Evolutionary conservation across 345 rosid genomes (phyloP), one percentile per base, ranked within the genome.

Genomic region (Eucalyptus victrix): DNA sequence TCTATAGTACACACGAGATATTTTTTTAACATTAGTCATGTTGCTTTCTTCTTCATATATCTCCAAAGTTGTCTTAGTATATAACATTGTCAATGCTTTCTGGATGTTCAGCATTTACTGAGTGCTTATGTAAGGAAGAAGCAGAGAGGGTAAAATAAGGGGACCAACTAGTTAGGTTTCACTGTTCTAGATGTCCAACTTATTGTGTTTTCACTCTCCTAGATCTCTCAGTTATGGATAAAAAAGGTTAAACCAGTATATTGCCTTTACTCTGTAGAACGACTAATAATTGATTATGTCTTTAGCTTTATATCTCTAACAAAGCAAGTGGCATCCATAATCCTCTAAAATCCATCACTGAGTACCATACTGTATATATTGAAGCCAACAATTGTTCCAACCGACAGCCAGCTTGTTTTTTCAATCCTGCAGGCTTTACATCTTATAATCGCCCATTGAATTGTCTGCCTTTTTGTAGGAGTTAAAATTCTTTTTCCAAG

Each of bases 401-500:
- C 30, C 85, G 3, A 76, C 47, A 40, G 85, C 85, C 2, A 30
- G 47, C 85, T 76, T 76, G 30, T 76, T 72, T 76, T 72, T 32
- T 69, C 44, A 34, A 76, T 76, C 44, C 44, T 40, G 47, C 85
- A 12, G 24, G 45, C 47, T 76, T 76, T 26, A 76, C 44, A 40
- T 76, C 85, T 40, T 76, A 76, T 40, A 76, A n/a, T 76, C 3
- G 15, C 30, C 47, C 85, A 21, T 76, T 76, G 85, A 72, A 13
- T 37, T 69, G 51, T 76, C 80, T 44, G 16, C 44, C 34, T 40
- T 81, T 28, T 62, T 91, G 89, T 87, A 98, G 98, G 97, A 97
- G 91, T 90, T 97, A 37, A 96, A 93, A 86, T 89, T 92, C 87
- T 86, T 88, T 90, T 94, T 87, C 58, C 92, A 91, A 89, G 93